Evolutionary conservation across 225 moss, liverwort and hornwort species (phyloP).

Genomic region (Lunularia cruciata): DNA sequence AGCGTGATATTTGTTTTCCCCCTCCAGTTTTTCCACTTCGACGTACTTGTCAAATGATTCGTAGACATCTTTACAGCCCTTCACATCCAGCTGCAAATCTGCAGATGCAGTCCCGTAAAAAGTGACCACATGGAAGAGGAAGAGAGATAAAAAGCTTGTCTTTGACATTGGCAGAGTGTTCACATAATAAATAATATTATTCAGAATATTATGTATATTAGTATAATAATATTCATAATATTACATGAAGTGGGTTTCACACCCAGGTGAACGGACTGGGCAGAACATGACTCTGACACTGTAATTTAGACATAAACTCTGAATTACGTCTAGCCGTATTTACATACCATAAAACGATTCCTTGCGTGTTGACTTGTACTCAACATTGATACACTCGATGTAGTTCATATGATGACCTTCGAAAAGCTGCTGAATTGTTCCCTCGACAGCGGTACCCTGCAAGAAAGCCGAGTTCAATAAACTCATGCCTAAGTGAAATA

Average conservation of each 20-base stretch:
- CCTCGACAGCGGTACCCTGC: conserved; percentile 99
- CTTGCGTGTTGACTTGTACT: conserved; percentile 97
- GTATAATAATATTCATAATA: no score
- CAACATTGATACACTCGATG: conserved; percentile 99
- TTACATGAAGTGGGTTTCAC: no score
- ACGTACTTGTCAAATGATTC: conserved; percentile 99
- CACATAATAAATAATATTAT: no score
- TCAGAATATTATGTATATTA: no score
- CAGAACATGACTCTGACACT: no score
- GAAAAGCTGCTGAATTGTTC: conserved; percentile 97
- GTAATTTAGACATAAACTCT: no score
- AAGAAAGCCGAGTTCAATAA: conserved; percentile 7
- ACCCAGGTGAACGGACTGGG: no score
- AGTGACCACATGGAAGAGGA: neutral
- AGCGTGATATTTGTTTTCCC: conserved; percentile 97
- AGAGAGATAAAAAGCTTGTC: no score
- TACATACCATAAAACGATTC: conserved; percentile 98
- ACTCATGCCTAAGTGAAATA: neutral
- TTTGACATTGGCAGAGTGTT: no score
- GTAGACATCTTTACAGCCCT: conserved; percentile 99
- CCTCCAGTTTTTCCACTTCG: conserved; percentile 97
- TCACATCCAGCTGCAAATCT: conserved; percentile 99
- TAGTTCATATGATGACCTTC: conserved; percentile 99
- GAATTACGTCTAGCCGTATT: no score
- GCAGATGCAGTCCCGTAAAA: conserved; percentile 21